Percentiles rank a stretch among this genome's conserved stretches.
Conservation (phyloP, 2,329 filamentous ascomycete genomes). For the Fusarium sp. region DNA sequence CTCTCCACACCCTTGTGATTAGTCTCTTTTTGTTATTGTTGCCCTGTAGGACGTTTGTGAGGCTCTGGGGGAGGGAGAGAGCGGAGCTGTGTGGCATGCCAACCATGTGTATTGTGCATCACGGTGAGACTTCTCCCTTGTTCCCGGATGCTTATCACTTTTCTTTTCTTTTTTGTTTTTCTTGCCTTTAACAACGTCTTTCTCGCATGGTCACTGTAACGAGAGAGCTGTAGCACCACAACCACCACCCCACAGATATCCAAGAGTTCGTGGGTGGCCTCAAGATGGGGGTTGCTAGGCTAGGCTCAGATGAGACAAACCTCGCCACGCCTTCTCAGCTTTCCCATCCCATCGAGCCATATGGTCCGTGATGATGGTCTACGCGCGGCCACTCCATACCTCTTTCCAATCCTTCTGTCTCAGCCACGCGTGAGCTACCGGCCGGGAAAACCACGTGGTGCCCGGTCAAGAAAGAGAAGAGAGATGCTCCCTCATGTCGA, state of each 20-base stretch:
- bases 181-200: not conserved
- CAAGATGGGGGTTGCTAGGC: not conserved
- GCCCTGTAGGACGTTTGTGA: not conserved
- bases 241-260: not conserved
- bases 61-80: not conserved
- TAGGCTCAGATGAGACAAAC: not conserved
- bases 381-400: not conserved
- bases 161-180: not conserved
- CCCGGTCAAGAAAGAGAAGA: not conserved
- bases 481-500: not conserved
- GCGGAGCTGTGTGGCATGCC: slow-evolving; percentile 10
- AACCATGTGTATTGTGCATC: slow-evolving; percentile 30
- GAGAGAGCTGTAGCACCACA: not conserved
- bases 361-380: not conserved
- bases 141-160: not conserved
- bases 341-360: not conserved
- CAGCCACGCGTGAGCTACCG: slow-evolving; percentile 2
- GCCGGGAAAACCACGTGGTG: slow-evolving; percentile 24
- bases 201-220: not conserved
- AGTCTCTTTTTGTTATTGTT: not conserved
- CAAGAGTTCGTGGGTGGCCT: not conserved
- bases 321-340: not conserved
- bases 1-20: not conserved
- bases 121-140: slow-evolving; percentile 8
- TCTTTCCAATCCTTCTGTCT: slow-evolving; percentile 5